Percentiles rank a stretch among this genome's conserved stretches.
Evolutionary conservation across 148 eudicot species (phyloP).

Genomic region (Suaeda aralocaspica): DNA sequence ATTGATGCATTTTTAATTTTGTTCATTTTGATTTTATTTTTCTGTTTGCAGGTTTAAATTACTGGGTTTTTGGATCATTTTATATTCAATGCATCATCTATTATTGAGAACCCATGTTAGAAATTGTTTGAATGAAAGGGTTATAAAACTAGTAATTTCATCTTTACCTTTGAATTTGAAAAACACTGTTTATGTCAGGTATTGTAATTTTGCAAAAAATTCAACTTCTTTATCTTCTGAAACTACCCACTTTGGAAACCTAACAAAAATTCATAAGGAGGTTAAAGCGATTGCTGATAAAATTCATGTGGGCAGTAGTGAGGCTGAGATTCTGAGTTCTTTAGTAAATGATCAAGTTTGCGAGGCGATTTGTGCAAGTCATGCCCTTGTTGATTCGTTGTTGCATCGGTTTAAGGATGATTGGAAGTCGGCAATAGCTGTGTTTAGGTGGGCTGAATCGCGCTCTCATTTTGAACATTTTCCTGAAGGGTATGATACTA

Average conservation of each 20-base stretch:
- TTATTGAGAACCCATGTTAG: slow-evolving; percentile 15
- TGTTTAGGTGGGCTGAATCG: slow-evolving; percentile 67
- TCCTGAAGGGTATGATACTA: slow-evolving; percentile 49
- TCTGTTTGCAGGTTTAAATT: slow-evolving; percentile 11
- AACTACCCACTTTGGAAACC: slow-evolving; percentile 8
- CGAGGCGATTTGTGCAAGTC: slow-evolving; percentile 34
- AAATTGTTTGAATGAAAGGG: slow-evolving; percentile 16
- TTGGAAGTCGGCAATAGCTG: slow-evolving; percentile 73
- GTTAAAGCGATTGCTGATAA: slow-evolving; percentile 34
- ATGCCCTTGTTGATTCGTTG: slow-evolving; percentile 40
- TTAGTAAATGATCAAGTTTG: slow-evolving; percentile 44
- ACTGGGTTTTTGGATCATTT: background rate
- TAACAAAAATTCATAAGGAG: slow-evolving; percentile 31
- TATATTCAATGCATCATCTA: slow-evolving; percentile 17
- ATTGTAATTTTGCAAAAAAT: slow-evolving; percentile 9
- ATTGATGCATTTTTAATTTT: too few species aligned
- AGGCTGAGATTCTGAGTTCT: slow-evolving; percentile 39
- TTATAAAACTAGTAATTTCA: slow-evolving; percentile 4
- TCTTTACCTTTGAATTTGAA: background rate
- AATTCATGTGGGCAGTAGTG: slow-evolving; percentile 34
- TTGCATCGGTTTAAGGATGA: slow-evolving; percentile 64
- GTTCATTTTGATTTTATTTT: background rate
- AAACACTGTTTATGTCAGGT: slow-evolving; percentile 6
- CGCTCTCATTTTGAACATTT: slow-evolving; percentile 41
- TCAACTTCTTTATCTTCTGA: slow-evolving; percentile 10